Percentiles rank a stretch among this genome's conserved stretches.
Evolutionary conservation across 2,329 filamentous ascomycete species (phyloP).

Genomic region (Claviceps cyperi): DNA sequence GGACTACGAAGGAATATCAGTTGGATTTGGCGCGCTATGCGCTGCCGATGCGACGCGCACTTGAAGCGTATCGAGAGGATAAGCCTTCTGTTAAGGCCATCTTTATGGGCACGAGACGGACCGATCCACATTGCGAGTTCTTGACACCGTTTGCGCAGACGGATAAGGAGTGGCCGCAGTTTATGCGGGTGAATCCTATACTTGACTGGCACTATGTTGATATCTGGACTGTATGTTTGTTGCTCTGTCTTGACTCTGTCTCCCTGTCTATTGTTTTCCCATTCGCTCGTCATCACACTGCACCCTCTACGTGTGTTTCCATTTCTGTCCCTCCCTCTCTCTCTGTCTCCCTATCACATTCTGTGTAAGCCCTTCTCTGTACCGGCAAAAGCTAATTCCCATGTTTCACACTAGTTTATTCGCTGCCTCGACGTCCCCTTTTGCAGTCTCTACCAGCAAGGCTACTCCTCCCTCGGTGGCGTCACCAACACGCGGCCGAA

Average conservation of each 20-base stretch:
- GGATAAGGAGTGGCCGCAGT: slow-evolving; percentile 77
- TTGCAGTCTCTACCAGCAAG: slow-evolving; percentile 72
- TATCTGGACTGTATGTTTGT: slow-evolving; percentile 62
- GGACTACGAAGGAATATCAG: slow-evolving; percentile 53
- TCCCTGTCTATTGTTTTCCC: background rate
- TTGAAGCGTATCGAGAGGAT: slow-evolving; percentile 60
- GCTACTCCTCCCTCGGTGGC: slow-evolving; percentile 87
- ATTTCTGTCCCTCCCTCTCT: background rate
- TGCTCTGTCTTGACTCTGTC: background rate
- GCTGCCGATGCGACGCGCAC: slow-evolving; percentile 66
- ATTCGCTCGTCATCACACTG: background rate
- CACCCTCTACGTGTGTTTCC: too few species aligned
- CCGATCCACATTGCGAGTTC: slow-evolving; percentile 74
- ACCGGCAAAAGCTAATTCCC: too few species aligned
- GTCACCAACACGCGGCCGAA: slow-evolving; percentile 82
- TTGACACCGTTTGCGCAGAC: slow-evolving; percentile 77
- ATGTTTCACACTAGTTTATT: slow-evolving; percentile 45
- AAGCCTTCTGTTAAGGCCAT: slow-evolving; percentile 47
- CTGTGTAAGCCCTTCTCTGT: too few species aligned
- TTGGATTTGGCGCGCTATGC: slow-evolving; percentile 63
- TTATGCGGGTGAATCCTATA: slow-evolving; percentile 88
- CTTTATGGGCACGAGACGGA: slow-evolving; percentile 56
- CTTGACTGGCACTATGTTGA: slow-evolving; percentile 97
- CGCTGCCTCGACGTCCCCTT: slow-evolving; percentile 67
- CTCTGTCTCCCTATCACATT: background rate